phyloP scores from a whole-genome alignment of 192 early-diverging fungal species.

The Coemansia sp. region DNA sequence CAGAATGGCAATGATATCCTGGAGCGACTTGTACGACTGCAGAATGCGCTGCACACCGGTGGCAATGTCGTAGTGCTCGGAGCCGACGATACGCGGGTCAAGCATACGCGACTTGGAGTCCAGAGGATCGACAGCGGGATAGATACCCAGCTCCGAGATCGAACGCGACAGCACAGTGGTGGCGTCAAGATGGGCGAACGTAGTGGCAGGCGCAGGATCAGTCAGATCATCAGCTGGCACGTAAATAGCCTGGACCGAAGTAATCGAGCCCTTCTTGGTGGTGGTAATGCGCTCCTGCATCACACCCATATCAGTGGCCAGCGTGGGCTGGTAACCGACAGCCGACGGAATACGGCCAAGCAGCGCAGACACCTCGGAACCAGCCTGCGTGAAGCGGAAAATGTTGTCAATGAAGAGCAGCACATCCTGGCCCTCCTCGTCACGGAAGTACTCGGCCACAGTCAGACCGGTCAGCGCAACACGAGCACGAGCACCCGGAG shows the following conservation, averaged over 20 bases:
- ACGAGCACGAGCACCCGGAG: slow-evolving; percentile 98
- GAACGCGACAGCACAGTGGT: slow-evolving; percentile 98
- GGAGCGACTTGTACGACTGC: slow-evolving; percentile 98
- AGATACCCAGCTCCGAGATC: slow-evolving; percentile 99
- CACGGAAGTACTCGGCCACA: slow-evolving; percentile 99
- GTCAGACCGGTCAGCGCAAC: slow-evolving; percentile 96
- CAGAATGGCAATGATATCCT: slow-evolving; percentile 99
- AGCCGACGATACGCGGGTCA: slow-evolving; percentile 94
- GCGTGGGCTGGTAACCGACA: slow-evolving; percentile 99
- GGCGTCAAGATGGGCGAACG: slow-evolving; percentile 98
- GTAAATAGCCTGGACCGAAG: slow-evolving; percentile 97
- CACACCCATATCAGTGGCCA: slow-evolving; percentile 98
- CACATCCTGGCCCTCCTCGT: slow-evolving; percentile 99
- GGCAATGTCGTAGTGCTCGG: slow-evolving; percentile 92
- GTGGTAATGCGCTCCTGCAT: slow-evolving; percentile 99
- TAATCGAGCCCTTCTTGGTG: slow-evolving; percentile 99
- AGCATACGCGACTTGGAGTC: slow-evolving; percentile 98
- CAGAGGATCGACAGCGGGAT: slow-evolving; percentile 97
- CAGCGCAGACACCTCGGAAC: slow-evolving; percentile 99
- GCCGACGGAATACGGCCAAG: slow-evolving; percentile 99
- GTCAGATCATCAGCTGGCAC: slow-evolving; percentile 99
- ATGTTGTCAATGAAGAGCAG: slow-evolving; percentile 99
- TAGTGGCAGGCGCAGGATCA: slow-evolving; percentile 98
- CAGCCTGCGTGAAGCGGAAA: slow-evolving; percentile 99
- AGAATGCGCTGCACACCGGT: slow-evolving; percentile 93